Evolutionary conservation across 108 stramenopile species (phyloP), one percentile per base, ranked within the genome.

Genomic region (Fragilaria crotonensis): DNA sequence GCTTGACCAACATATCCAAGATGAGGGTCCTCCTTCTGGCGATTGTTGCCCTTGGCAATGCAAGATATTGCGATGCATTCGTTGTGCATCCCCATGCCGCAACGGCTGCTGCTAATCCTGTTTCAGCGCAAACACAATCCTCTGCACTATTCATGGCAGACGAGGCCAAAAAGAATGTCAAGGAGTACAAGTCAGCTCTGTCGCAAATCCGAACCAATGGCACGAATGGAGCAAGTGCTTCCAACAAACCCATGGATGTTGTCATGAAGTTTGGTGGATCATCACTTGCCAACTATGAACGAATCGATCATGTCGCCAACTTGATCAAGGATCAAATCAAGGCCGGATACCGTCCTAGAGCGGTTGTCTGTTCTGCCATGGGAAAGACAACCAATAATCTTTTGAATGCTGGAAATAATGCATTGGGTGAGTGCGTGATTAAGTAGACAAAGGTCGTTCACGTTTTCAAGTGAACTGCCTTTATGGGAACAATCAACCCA

Each of bases 201-300:
- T 41, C 36, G 11, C 11, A 7, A 7, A 41, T 41, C 14, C 36
- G 36, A 41, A 41, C 36, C 7, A 14, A 41, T 14, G 11, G 11
- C 14, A 41, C 7, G 11, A 14, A 14, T 41, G 36, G 36, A 11
- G 11, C 36, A 41, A n/a, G n/a, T n/a, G n/a, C n/a, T n/a, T n/a
- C n/a, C n/a, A n/a, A n/a, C n/a, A 41, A 41, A 14, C 36, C 49
- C 23, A 74, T 75, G 23, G 80, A 81, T 47, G 77, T 81, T 14
- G 84, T 82, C 29, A 89, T 95, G 79, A 98, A 98, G 56, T 98
- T 98, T 63, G 97, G 97, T 21, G 97, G 97, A 0, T 85, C 83
- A 25, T 89, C 87, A 33, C 46, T 98, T 33, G 95, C 96, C 53
- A 78, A 92, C 36, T 63, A 84, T 17, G 83, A 89, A 28, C 85